phyloP scores from a whole-genome alignment of 345 rosid species.

The Salix udensis region DNA sequence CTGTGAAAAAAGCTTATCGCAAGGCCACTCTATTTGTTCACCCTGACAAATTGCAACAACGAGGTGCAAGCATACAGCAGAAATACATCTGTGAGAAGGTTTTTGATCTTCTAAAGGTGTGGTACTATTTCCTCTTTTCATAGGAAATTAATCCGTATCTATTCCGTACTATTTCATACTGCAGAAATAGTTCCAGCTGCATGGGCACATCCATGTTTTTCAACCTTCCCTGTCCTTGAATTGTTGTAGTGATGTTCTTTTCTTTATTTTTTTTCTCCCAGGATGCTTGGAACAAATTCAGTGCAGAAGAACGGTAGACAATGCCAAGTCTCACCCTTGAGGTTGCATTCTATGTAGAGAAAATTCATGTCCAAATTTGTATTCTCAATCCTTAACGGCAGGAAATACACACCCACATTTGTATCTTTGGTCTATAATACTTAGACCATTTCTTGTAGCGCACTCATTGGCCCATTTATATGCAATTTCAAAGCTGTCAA shows the following conservation, averaged over 20 bases:
- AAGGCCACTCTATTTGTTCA: slow-evolving; percentile 90
- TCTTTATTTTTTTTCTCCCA: background rate
- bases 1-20: slow-evolving; percentile 87
- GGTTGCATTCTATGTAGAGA: background rate
- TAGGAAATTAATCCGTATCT: background rate
- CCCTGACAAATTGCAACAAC: slow-evolving; percentile 93
- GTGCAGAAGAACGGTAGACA: slow-evolving; percentile 21
- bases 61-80: slow-evolving; percentile 87
- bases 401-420: background rate
- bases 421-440: background rate
- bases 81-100: slow-evolving; percentile 91
- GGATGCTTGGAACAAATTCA: slow-evolving; percentile 35
- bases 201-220: background rate
- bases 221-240: background rate
- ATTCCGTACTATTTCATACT: too few species aligned
- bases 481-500: background rate
- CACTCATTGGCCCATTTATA: background rate
- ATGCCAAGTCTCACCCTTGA: background rate
- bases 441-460: background rate
- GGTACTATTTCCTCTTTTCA: background rate
- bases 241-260: background rate
- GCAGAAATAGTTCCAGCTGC: too few species aligned
- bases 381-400: background rate
- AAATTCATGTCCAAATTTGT: background rate
- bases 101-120: slow-evolving; percentile 89